Base-by-base conservation (phyloP, 2,329 filamentous ascomycete species). In the Peltaster fructicola region DNA sequence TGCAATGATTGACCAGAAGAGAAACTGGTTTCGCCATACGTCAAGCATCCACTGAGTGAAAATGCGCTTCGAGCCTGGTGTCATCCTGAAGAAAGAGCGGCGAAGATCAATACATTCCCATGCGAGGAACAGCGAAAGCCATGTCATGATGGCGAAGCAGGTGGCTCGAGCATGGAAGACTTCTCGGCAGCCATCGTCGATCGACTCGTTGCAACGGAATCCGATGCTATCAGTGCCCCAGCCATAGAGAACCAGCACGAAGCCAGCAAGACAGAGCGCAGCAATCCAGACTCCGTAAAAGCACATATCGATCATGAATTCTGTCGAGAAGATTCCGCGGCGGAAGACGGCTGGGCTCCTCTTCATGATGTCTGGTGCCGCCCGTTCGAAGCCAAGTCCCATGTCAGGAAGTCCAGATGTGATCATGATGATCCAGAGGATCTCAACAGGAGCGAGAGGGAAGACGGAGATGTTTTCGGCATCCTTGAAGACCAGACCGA, bases 401-500 rank as follows among this genome's bases (percentile, higher is more conserved):
- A 92, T 88, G 30, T 84, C 82, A 2, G 81, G 81, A 48, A 88
- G 70, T 5, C 74, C 78, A 19, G 78, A 85, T 0, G 82, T 92
- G 27, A 88, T 66, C 76, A 91, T 85, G 51, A 91, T 91, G 48
- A 92, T 80, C 81, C 80, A 92, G 30, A 92, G 65, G 34, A 91
- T 85, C 40, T 91, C 73, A 7, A 91, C 69, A 1, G 82, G 80
- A 0, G 78, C 71, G 21, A 91, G 67, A 4, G 81, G 82, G 49
- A 90, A 91, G 7, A 91, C 80, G 0, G 80, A 88, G 32, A 78
- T 63, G 6, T 67, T 63, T 7, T 60, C 56, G 3, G 51, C 37
- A 43, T 91, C 82, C 41, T 81, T 76, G 56, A 91, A 90, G 0
- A 63, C 75, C 4, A 91, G 67, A 26, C 82, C 82, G 18, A 81